Evolutionary conservation across 345 rosid species (phyloP), one percentile per base, ranked within the genome.

Genomic region (Ceriops tagal): DNA sequence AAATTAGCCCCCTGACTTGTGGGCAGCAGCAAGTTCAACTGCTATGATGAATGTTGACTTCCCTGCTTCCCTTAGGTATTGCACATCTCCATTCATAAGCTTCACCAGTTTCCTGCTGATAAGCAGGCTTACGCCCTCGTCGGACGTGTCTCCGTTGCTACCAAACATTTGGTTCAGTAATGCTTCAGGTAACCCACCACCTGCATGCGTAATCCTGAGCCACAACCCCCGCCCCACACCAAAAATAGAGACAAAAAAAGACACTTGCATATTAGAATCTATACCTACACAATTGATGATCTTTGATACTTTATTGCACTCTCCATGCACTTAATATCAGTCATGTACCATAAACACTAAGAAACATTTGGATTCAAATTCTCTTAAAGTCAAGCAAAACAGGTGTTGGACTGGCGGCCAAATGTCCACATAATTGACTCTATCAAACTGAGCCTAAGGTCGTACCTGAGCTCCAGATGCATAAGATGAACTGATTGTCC

Each of bases 11-110:
- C 60, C 35, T 16, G 65, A 53, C 56, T 68, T 61, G 24, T 68
- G 67, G 66, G 87, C 83, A 22, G 86, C 92, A 53, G 97, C 97
- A 34, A 88, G 95, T 75, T 86, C 97, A 5, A 86, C 84, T 10
- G 82, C 68, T 71, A 91, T 55, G 55, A 88, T 84, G 78, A 88
- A 85, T 69, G 87, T 85, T 1, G 95, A 85, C 69, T 82, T 89
- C 28, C 89, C 92, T 11, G 90, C 90, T 82, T 91, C 96, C 79
- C 93, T 86, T 70, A 92, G 67, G 81, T 91, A 93, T 75, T 85
- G 90, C 27, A 86, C 93, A 77, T 85, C 97, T 78, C 98, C 97
- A 65, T 85, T 89, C 97, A 93, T 91, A 61, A 91, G 88, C 79
- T 87, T 91, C 71, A 86, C 83, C 70, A 93, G 76, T 68, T 86